These are phyloP conservation scores for Mycosarcoma mackinlayi DNA, from an alignment of 1,284 basidiomycete genomes.

Conservation along the genomic window DNA sequence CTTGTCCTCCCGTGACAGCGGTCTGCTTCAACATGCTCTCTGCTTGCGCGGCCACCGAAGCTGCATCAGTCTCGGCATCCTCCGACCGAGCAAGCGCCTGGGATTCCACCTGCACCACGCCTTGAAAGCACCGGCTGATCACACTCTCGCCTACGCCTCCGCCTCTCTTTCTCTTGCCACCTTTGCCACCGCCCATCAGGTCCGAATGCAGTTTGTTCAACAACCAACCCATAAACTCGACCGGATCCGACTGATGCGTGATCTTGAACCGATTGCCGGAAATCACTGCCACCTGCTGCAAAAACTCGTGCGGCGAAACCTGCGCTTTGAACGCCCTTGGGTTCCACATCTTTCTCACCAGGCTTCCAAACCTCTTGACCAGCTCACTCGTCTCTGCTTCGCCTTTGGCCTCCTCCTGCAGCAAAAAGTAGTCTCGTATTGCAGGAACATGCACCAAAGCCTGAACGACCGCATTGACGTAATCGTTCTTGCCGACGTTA, in stretches of 20 bases:
- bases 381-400: constrained; percentile 74
- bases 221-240: constrained; percentile 96
- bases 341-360: constrained; percentile 95
- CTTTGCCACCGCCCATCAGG: constrained; percentile 74
- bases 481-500: constrained; percentile 96
- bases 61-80: not conserved
- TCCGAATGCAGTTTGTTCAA: constrained; percentile 92
- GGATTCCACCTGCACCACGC: constrained; percentile 89
- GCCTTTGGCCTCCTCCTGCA: constrained; percentile 8
- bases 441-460: constrained; percentile 90
- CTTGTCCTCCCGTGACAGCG: constrained; percentile 39
- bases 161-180: constrained; percentile 67
- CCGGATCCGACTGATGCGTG: constrained; percentile 92
- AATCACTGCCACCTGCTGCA: constrained; percentile 91
- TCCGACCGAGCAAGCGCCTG: constrained; percentile 71
- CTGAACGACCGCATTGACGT: constrained; percentile 97
- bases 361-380: constrained; percentile 78
- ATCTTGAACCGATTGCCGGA: constrained; percentile 89
- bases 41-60: constrained; percentile 13
- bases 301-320: constrained; percentile 96
- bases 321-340: constrained; percentile 82
- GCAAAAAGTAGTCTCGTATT: constrained; percentile 79
- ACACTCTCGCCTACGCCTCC: constrained; percentile 69
- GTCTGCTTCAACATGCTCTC: constrained; percentile 4
- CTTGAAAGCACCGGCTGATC: constrained; percentile 93